A percentile compares a stretch with the other conserved stretches of the same genome.
Conservation (phyloP, 805 yeast species). For the Ogataea naganishii region DNA sequence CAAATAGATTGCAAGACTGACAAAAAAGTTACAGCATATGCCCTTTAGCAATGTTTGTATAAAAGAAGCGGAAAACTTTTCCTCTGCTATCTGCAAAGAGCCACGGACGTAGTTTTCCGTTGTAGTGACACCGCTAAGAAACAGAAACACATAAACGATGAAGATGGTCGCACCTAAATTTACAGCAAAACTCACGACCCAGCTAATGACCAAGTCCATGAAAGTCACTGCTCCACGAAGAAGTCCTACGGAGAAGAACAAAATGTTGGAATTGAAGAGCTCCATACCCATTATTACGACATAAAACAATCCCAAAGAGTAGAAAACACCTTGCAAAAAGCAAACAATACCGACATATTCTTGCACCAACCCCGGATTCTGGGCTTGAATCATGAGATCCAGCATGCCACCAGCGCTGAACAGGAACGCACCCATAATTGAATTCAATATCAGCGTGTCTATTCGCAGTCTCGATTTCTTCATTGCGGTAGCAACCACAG, state of each 20-base stretch:
- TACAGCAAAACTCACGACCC: conserved; percentile 60
- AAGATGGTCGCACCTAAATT: conserved; percentile 60
- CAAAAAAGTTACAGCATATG: conserved; percentile 71
- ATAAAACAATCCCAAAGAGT: conserved; percentile 66
- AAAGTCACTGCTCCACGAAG: conserved; percentile 62
- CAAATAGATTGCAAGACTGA: conserved; percentile 64
- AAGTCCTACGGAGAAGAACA: conserved; percentile 62
- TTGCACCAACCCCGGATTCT: conserved; percentile 32
- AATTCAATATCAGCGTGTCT: conserved; percentile 52
- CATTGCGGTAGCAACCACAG: conserved; percentile 81
- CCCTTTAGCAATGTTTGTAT: conserved; percentile 60
- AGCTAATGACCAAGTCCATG: conserved; percentile 53
- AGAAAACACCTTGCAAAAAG: conserved; percentile 51
- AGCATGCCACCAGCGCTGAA: conserved; percentile 72
- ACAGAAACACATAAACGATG: conserved; percentile 55
- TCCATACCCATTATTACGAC: conserved; percentile 73
- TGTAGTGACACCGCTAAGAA: conserved; percentile 42
- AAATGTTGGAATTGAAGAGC: conserved; percentile 63
- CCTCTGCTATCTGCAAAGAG: conserved; percentile 35
- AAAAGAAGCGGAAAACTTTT: conserved; percentile 38
- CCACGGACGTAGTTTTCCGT: conserved; percentile 35
- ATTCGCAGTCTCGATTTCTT: conserved; percentile 63
- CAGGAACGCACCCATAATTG: conserved; percentile 60
- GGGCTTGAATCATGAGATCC: conserved; percentile 44
- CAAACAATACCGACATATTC: conserved; percentile 44